Evolutionary conservation across 768 basidiomycete species (phyloP), one percentile per base, ranked within the genome.

Genomic region (Naganishia antarctica): DNA sequence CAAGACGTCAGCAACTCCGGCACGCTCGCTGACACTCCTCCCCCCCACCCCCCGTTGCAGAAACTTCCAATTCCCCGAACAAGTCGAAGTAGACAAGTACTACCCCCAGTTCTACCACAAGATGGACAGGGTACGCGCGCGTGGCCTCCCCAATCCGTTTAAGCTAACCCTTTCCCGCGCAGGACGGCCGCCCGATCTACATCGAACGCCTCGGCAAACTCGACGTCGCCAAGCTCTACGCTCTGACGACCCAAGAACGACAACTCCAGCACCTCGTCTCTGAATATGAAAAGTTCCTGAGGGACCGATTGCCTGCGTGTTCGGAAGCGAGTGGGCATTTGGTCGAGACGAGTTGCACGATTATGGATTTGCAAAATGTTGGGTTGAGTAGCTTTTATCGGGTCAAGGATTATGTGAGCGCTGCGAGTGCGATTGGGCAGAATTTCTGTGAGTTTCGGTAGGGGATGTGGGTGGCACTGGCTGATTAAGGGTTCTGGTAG

Each of bases 101-200:
- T 98, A 96, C 73, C 92, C 93, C 1, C 91, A 94, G 72, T 96
- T 84, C 79, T 96, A 97, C 78, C 94, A 98, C 81, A 93, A 90
- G 81, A 88, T 82, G 69, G 94, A 98, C 82, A 91, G 87, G 82
- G 91, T 91, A 61, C 41, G 81, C 53, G 26, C 29, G 45, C 29
- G 9, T 43, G 32, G 3, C 32, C 4, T n/a, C 25, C 18, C 15
- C 29, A 12, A 21, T 40, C 48, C 23, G 31, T 63, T 25, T 50
- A 29, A 44, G 46, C 46, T 51, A 23, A 46, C 4, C n/a, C 32
- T 43, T 5, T 34, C 7, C 47, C 31, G 23, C 58, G 21, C 71
- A 92, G 90, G 92, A 96, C 70, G 94, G 94, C 21, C 86, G 93
- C 64, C 96, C 96, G 9, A 78, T 99, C 71, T 99, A 97, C 83